Evolutionary conservation across 768 basidiomycete species (phyloP).

Genomic region (Psilocybe tampanensis): DNA sequence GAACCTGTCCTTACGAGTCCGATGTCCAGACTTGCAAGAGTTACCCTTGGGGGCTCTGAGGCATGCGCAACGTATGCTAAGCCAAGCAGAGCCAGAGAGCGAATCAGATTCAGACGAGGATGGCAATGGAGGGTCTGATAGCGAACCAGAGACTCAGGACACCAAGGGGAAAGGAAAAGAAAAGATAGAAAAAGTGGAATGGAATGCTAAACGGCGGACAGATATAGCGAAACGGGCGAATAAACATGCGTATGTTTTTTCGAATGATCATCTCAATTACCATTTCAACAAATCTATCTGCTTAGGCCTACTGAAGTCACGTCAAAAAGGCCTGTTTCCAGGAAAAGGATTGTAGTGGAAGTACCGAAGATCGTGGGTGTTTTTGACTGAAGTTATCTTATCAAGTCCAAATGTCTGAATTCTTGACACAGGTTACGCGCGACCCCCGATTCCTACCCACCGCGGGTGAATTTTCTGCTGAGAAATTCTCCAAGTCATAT

Average conservation of each 20-base stretch:
- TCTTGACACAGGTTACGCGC: conserved; percentile 59
- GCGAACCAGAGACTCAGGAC: conserved; percentile 16
- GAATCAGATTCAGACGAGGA: conserved; percentile 40
- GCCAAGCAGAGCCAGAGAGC: conserved; percentile 38
- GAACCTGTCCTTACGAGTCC: not conserved
- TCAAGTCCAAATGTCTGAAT: not conserved
- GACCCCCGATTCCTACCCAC: conserved; percentile 87
- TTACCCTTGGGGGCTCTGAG: conserved; percentile 68
- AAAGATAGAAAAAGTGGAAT: conserved; percentile 39
- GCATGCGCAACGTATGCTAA: conserved; percentile 61
- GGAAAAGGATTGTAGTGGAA: conserved; percentile 71
- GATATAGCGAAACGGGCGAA: conserved; percentile 61
- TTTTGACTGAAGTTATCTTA: not conserved
- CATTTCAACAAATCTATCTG: not conserved
- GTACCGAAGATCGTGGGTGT: conserved; percentile 60
- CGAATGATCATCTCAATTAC: not conserved
- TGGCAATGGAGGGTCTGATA: conserved; percentile 19
- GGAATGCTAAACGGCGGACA: conserved; percentile 43
- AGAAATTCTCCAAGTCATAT: conserved; percentile 73
- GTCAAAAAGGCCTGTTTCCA: conserved; percentile 83
- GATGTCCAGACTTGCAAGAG: conserved; percentile 52
- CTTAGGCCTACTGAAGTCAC: conserved; percentile 78
- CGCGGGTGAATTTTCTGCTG: conserved; percentile 65
- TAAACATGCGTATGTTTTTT: conserved; percentile 82
- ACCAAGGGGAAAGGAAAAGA: conserved; percentile 33